Evolutionary conservation across 805 yeast species (phyloP).

Genomic region (Candida vartiovaarae): DNA sequence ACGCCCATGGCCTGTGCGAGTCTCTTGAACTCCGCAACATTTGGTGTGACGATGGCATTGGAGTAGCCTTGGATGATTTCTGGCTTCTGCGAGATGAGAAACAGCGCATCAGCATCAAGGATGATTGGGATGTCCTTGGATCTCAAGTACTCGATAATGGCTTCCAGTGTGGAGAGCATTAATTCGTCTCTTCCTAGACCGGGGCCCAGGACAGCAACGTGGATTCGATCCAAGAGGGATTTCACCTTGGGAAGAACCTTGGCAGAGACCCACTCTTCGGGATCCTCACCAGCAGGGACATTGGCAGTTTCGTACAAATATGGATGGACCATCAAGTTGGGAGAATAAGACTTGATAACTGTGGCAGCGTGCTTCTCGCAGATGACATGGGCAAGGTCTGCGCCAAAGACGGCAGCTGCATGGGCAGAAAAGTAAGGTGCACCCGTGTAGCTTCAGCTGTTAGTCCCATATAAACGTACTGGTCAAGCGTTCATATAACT

Average conservation of each 20-base stretch:
- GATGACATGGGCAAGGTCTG: slow-evolving; percentile 84
- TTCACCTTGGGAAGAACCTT: slow-evolving; percentile 50
- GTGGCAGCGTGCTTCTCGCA: slow-evolving; percentile 76
- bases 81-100: slow-evolving; percentile 52
- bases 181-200: slow-evolving; percentile 81
- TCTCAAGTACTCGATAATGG: slow-evolving; percentile 48
- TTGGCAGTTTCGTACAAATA: slow-evolving; percentile 48
- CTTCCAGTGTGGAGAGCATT: slow-evolving; percentile 55
- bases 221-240: slow-evolving; percentile 55
- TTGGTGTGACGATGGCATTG: slow-evolving; percentile 79
- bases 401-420: slow-evolving; percentile 78
- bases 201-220: slow-evolving; percentile 85
- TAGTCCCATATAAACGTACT: no score
- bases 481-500: slow-evolving; percentile 11
- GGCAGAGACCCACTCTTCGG: slow-evolving; percentile 28
- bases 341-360: slow-evolving; percentile 81
- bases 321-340: slow-evolving; percentile 96
- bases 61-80: slow-evolving; percentile 45
- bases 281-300: slow-evolving; percentile 11
- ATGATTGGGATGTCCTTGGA: slow-evolving; percentile 60
- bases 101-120: slow-evolving; percentile 88
- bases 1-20: slow-evolving; percentile 45
- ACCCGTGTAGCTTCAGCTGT: slow-evolving; percentile 60
- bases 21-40: slow-evolving; percentile 75
- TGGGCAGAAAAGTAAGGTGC: slow-evolving; percentile 91